Percentiles rank a stretch among this genome's conserved stretches.
Evolutionary conservation across 768 basidiomycete species (phyloP).

Genomic region (Filobasidium floriforme): DNA sequence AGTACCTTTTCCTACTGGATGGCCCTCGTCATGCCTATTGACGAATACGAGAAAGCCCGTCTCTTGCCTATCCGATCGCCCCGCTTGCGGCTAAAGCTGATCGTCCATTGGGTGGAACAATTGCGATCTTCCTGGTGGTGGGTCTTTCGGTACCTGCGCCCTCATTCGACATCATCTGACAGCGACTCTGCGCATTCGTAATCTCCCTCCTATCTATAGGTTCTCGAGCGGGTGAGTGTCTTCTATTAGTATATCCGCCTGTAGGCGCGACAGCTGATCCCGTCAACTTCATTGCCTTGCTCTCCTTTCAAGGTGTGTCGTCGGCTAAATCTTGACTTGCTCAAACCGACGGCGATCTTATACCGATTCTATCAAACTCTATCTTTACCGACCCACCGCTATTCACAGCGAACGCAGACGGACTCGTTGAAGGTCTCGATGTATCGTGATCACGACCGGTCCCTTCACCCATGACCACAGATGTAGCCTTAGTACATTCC

Average conservation of each 20-base stretch:
- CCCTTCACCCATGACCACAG: neutral
- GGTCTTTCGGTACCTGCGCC: slow-evolving; percentile 25
- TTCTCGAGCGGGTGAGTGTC: slow-evolving; percentile 32
- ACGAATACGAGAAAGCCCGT: slow-evolving; percentile 80
- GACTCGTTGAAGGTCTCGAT: neutral
- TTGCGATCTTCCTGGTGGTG: slow-evolving; percentile 48
- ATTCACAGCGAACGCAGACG: neutral
- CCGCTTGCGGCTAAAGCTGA: slow-evolving; percentile 68
- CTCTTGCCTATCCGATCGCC: slow-evolving; percentile 66
- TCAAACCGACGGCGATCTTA: neutral
- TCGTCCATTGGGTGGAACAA: slow-evolving; percentile 91
- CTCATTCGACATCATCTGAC: slow-evolving; percentile 1
- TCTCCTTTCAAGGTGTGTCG: slow-evolving; percentile 1
- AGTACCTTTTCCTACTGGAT: slow-evolving; percentile 80
- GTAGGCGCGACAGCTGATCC: neutral
- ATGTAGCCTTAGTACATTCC: neutral
- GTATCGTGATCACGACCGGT: neutral
- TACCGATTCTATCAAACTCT: neutral
- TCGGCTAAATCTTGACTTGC: neutral
- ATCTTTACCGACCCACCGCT: neutral
- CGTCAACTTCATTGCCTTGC: neutral
- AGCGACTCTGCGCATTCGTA: neutral
- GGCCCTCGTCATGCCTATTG: slow-evolving; percentile 79
- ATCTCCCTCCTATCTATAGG: slow-evolving; percentile 17
- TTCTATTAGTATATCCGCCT: neutral